A percentile compares a stretch with the other conserved stretches of the same genome.
These are phyloP conservation scores for Fraxinus paxiana DNA, from an alignment of 305 asterid genomes.

Conservation along the genomic window DNA sequence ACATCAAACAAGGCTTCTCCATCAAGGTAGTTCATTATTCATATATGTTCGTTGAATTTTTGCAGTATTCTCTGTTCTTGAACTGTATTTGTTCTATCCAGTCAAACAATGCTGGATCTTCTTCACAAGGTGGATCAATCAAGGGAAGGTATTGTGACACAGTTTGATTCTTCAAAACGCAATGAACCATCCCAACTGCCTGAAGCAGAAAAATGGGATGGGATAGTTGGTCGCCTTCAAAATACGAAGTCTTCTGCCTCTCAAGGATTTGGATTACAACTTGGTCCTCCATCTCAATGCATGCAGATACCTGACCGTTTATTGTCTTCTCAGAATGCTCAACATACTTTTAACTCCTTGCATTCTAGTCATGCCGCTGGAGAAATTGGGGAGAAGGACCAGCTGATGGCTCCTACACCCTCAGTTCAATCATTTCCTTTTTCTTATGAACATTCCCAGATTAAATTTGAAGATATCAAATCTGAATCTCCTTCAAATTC, in stretches of 20 bases:
- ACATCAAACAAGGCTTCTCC: conserved; percentile 31
- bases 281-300: conserved; percentile 78
- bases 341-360: conserved; percentile 24
- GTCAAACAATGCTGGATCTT: conserved; percentile 87
- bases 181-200: conserved; percentile 46
- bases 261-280: conserved; percentile 81
- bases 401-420: conserved; percentile 33
- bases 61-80: conserved; percentile 7
- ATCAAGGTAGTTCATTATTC: conserved; percentile 45
- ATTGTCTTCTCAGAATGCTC: conserved; percentile 39
- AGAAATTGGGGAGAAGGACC: conserved; percentile 41
- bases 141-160: conserved; percentile 38
- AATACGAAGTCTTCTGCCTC: conserved; percentile 49
- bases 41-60: not conserved
- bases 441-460: conserved; percentile 32
- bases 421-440: conserved; percentile 46
- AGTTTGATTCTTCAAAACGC: conserved; percentile 31
- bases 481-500: conserved; percentile 41
- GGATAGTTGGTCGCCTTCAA: conserved; percentile 43
- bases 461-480: conserved; percentile 35
- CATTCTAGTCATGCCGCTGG: conserved; percentile 30
- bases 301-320: conserved; percentile 33
- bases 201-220: conserved; percentile 49
- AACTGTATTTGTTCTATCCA: conserved; percentile 31
- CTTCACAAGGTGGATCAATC: conserved; percentile 79